These are phyloP conservation scores for Aspergillus steynii DNA, from an alignment of 495 filamentous ascomycete species.

Conservation along the genomic window DNA sequence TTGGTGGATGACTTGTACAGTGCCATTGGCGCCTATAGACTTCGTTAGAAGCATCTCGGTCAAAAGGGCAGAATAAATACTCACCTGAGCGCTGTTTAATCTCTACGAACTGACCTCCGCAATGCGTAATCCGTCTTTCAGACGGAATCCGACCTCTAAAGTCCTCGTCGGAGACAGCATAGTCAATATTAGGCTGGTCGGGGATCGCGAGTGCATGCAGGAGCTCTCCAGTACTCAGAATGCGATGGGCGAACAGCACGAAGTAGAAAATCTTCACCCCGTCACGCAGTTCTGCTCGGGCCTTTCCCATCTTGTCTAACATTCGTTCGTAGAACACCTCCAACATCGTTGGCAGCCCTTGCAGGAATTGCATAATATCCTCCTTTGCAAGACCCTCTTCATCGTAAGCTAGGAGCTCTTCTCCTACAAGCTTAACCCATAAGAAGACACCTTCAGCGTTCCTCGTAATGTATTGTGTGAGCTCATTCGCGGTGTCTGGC, in stretches of 20 bases:
- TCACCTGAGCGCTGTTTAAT: background rate
- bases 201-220: conserved; percentile 9
- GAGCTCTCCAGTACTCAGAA: conserved; percentile 2
- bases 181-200: background rate
- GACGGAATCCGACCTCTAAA: conserved; percentile 2
- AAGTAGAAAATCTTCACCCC: conserved; percentile 8
- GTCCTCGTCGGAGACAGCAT: background rate
- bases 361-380: conserved; percentile 7
- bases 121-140: conserved; percentile 4
- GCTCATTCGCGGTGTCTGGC: background rate
- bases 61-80: background rate
- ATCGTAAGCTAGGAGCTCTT: conserved; percentile 4
- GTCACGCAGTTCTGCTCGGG: background rate
- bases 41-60: too few relatives aligned
- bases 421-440: conserved; percentile 11
- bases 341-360: conserved; percentile 8
- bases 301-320: conserved; percentile 4
- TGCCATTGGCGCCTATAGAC: background rate
- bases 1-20: conserved; percentile 14
- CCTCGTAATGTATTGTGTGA: conserved; percentile 2
- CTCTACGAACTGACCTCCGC: conserved; percentile 12
- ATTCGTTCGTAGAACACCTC: conserved; percentile 10
- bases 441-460: conserved; percentile 14
- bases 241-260: conserved; percentile 6
- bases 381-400: conserved; percentile 3